Conservation (phyloP, 257 asterid genomes). For the Scutellaria baicalensis region DNA sequence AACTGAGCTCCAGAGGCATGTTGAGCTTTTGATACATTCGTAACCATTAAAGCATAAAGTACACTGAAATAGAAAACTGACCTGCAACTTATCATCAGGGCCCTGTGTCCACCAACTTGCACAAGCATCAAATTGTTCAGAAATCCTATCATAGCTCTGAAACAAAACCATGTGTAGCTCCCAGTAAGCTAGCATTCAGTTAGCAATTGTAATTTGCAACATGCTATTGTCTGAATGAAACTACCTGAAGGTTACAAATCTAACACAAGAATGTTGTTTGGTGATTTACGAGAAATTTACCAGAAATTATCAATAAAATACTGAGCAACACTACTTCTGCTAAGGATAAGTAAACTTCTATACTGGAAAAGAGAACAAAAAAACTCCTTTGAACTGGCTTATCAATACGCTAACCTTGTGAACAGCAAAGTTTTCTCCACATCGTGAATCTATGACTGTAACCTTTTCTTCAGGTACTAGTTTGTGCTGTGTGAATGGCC, state of each 20-base stretch:
- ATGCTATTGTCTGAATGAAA: background rate
- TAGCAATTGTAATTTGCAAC: background rate
- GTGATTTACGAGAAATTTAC: background rate
- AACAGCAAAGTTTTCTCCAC: constrained; percentile 90
- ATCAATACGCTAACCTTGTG: constrained; percentile 50
- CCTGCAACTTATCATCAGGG: constrained; percentile 90
- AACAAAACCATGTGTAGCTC: constrained; percentile 20
- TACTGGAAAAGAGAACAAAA: background rate
- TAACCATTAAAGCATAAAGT: background rate
- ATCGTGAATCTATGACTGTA: constrained; percentile 93
- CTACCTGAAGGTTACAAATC: background rate
- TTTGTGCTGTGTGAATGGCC: constrained; percentile 99
- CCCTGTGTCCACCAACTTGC: constrained; percentile 99
- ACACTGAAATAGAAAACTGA: constrained; percentile 35
- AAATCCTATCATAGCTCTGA: constrained; percentile 40
- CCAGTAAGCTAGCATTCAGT: constrained; percentile 16
- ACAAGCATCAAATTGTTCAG: constrained; percentile 95
- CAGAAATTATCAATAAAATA: background rate
- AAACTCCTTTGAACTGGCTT: background rate
- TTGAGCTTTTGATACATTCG: background rate
- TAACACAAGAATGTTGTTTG: background rate
- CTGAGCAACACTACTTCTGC: background rate
- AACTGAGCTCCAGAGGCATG: background rate
- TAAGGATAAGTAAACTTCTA: background rate
- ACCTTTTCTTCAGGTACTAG: constrained; percentile 73